Conservation (phyloP, 1,284 basidiomycete genomes). For the Ganoderma lingzhi region DNA sequence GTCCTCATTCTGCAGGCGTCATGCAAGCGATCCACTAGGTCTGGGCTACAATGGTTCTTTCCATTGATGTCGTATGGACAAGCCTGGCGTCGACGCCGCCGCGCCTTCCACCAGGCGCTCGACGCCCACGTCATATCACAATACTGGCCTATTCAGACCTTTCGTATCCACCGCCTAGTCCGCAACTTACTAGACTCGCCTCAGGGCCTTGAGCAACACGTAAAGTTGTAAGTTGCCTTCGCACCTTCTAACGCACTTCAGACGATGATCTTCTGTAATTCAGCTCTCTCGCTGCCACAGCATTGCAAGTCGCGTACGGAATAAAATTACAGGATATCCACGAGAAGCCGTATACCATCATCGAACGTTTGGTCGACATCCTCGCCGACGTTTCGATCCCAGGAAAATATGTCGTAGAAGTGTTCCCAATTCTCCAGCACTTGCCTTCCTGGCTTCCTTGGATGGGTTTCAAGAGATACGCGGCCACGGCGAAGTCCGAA, state of each 20-base stretch:
- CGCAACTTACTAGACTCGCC: constrained; percentile 11
- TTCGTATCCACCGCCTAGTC: constrained; percentile 4
- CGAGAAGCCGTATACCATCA: constrained; percentile 14
- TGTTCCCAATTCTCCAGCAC: constrained; percentile 22
- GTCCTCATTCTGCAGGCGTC: no score
- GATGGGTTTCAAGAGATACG: constrained; percentile 25
- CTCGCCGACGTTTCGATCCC: constrained; percentile 12
- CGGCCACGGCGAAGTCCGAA: background rate
- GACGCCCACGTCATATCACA: background rate
- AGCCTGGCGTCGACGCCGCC: constrained; percentile 25
- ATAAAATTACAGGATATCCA: constrained; percentile 10
- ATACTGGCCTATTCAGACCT: constrained; percentile 4
- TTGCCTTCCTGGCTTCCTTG: constrained; percentile 39
- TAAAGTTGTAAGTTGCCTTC: constrained; percentile 15
- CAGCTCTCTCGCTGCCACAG: constrained; percentile 22
- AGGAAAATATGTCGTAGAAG: constrained; percentile 16
- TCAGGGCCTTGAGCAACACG: constrained; percentile 1
- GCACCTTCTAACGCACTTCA: background rate
- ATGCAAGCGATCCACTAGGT: background rate
- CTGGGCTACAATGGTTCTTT: constrained; percentile 14
- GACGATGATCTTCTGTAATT: background rate
- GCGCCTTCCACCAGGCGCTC: constrained; percentile 22
- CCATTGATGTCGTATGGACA: constrained; percentile 18
- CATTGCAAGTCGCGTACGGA: constrained; percentile 24
- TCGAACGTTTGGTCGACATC: constrained; percentile 8